Conservation (phyloP, 2,329 filamentous ascomycete genomes). For the Trichoderma harzianum region DNA sequence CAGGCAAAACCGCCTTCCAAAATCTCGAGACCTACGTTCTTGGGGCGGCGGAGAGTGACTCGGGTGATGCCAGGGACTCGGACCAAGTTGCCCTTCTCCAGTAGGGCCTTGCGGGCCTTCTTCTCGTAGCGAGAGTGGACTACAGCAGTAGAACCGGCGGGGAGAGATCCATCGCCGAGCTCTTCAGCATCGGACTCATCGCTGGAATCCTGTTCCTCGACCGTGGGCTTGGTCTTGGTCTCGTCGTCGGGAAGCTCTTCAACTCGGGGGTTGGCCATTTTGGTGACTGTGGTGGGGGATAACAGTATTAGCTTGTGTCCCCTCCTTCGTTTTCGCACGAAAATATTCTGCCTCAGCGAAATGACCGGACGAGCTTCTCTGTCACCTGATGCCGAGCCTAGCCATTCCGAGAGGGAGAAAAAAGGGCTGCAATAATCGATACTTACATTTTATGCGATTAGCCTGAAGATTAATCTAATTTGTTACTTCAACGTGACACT, state of each 20-base stretch:
- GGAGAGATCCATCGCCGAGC: slow-evolving; percentile 70
- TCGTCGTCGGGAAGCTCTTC: slow-evolving; percentile 95
- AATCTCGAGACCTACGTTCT: slow-evolving; percentile 78
- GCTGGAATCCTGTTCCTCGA: slow-evolving; percentile 71
- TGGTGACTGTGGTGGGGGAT: slow-evolving; percentile 42
- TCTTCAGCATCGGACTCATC: slow-evolving; percentile 79
- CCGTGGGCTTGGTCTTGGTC: slow-evolving; percentile 69
- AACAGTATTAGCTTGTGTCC: slow-evolving; percentile 27
- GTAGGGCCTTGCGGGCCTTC: slow-evolving; percentile 99
- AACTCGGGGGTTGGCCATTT: slow-evolving; percentile 96
- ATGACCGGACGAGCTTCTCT: background rate
- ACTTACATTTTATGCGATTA: slow-evolving; percentile 36
- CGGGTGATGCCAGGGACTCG: slow-evolving; percentile 96
- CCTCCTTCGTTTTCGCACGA: slow-evolving; percentile 23
- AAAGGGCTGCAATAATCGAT: background rate
- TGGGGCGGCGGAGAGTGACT: slow-evolving; percentile 95
- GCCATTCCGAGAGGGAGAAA: background rate
- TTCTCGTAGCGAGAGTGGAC: slow-evolving; percentile 99
- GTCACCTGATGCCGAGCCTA: background rate
- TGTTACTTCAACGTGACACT: slow-evolving; percentile 30
- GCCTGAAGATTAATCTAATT: slow-evolving; percentile 33
- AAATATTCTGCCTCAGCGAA: slow-evolving; percentile 16
- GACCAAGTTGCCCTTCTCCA: slow-evolving; percentile 96
- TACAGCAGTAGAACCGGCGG: slow-evolving; percentile 81
- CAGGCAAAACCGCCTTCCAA: background rate